These are phyloP conservation scores for Lactarius deliciosus DNA, from an alignment of 768 basidiomycete species.

Conservation along the genomic window DNA sequence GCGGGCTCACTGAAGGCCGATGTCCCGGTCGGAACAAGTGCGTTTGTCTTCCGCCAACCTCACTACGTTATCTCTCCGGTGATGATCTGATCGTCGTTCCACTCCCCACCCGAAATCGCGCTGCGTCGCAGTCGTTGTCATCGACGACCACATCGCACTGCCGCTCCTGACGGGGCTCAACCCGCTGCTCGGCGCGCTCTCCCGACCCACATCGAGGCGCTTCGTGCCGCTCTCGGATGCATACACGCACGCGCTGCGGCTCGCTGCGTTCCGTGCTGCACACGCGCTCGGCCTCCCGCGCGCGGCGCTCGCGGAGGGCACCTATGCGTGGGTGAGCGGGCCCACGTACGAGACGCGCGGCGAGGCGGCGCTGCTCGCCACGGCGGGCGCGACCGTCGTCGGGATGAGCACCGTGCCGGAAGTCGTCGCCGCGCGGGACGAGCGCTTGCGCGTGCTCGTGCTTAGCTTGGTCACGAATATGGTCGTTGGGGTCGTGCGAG, in stretches of 20 bases:
- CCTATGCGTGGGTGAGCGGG: slow-evolving; percentile 88
- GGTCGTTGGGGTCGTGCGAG: slow-evolving; percentile 62
- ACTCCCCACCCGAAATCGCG: background rate
- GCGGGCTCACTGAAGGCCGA: slow-evolving; percentile 75
- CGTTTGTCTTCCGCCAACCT: slow-evolving; percentile 11
- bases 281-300: slow-evolving; percentile 54
- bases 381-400: slow-evolving; percentile 83
- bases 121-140: slow-evolving; percentile 60
- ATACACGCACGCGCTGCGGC: slow-evolving; percentile 71
- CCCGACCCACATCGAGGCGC: slow-evolving; percentile 58
- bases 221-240: slow-evolving; percentile 86
- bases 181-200: slow-evolving; percentile 72
- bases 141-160: slow-evolving; percentile 82
- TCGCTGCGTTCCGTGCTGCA: slow-evolving; percentile 69
- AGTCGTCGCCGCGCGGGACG: slow-evolving; percentile 76
- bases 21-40: slow-evolving; percentile 80
- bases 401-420: slow-evolving; percentile 95
- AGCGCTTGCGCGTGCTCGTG: slow-evolving; percentile 72
- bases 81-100: background rate
- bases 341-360: slow-evolving; percentile 90
- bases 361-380: slow-evolving; percentile 74
- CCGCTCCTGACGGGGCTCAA: slow-evolving; percentile 78
- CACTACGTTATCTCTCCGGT: background rate
- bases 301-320: slow-evolving; percentile 71
- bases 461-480: slow-evolving; percentile 84